Percentiles rank a stretch among this genome's conserved stretches.
These are phyloP conservation scores for Leccinum pachyderme DNA, from an alignment of 1,284 basidiomycete genomes.

Conservation along the genomic window DNA sequence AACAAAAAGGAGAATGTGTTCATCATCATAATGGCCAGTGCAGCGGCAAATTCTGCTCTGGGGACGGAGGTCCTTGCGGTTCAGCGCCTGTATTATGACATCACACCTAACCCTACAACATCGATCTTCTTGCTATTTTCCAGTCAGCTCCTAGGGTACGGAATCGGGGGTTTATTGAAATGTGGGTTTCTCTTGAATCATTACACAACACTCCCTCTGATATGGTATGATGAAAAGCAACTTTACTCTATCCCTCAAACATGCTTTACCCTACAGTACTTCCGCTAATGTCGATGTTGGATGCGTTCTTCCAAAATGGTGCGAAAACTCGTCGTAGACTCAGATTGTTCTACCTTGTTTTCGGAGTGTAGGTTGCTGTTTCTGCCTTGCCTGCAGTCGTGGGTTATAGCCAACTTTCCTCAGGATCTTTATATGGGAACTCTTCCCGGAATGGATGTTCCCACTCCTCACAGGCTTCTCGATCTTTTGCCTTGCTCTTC, in stretches of 20 bases:
- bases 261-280: constrained; percentile 57
- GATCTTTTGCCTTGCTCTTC: constrained; percentile 60
- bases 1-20: constrained; percentile 57
- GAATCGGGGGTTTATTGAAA: constrained; percentile 61
- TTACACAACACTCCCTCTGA: background rate
- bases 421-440: constrained; percentile 52
- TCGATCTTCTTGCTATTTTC: constrained; percentile 59
- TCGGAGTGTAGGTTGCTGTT: constrained; percentile 35
- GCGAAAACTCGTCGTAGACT: constrained; percentile 43
- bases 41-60: constrained; percentile 61
- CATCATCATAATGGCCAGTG: constrained; percentile 67
- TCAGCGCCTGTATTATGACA: constrained; percentile 54
- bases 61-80: constrained; percentile 68
- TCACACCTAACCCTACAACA: constrained; percentile 49
- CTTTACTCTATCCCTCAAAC: constrained; percentile 65
- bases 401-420: background rate
- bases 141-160: constrained; percentile 60
- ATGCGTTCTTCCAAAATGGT: constrained; percentile 53
- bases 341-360: constrained; percentile 50
- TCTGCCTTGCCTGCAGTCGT: background rate
- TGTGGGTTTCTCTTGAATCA: constrained; percentile 30
- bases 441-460: constrained; percentile 53
- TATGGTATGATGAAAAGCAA: constrained; percentile 25
- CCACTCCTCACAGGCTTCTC: constrained; percentile 49
- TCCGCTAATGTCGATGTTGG: constrained; percentile 56